Base-by-base conservation (phyloP, 2,329 filamentous ascomycete species). In the Fusarium nodosum region DNA sequence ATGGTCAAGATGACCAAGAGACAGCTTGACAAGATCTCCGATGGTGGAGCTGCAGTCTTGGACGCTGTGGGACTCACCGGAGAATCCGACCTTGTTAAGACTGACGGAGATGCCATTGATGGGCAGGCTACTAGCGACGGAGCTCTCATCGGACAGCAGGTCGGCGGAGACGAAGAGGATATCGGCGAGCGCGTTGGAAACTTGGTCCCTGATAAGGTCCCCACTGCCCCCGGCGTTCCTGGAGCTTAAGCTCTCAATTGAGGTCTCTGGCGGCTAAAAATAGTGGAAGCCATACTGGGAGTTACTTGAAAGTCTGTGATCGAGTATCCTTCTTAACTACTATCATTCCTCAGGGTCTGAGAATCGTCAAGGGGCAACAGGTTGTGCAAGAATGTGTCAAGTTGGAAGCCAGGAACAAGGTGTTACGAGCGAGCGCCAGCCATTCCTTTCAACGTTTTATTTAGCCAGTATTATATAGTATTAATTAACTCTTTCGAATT, bases 1-100 rank as follows among this genome's bases (percentile, higher is more conserved):
- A 59, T 36, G n/a, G 16, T 30, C 6, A 60, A 60, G 3, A 60
- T 42, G 24, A n/a, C 31, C 6, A 60, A 60, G 42, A 36, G 57
- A n/a, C 57, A 60, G 34, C 28, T n/a, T 6, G 57, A 60, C 3
- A 60, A 60, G n/a, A 20, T 51, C 3, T n/a, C 57, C 16, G 15
- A 42, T 9, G 42, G 57, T 4, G 16, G 2, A 0, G 30, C 54
- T 16, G 24, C 10, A 4, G 30, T 59, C 22, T 7, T 18, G 1
- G 6, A 59, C 4, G n/a, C 55, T 0, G 7, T 20, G 1, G 55
- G 42, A 1, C n/a, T 42, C 1, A 47, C 13, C 8, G 45, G 33
- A 6, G 57, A 39, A 8, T 30, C 6, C 1, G 36, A 36, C 0
- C 20, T 60, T 10, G 8, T 31, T 4, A 2, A 60, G 13, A 60